Percentiles rank a stretch among this genome's conserved stretches.
These are phyloP conservation scores for Digitaria exilis DNA, from an alignment of 202 grass and related monocot genomes.

Conservation along the genomic window DNA sequence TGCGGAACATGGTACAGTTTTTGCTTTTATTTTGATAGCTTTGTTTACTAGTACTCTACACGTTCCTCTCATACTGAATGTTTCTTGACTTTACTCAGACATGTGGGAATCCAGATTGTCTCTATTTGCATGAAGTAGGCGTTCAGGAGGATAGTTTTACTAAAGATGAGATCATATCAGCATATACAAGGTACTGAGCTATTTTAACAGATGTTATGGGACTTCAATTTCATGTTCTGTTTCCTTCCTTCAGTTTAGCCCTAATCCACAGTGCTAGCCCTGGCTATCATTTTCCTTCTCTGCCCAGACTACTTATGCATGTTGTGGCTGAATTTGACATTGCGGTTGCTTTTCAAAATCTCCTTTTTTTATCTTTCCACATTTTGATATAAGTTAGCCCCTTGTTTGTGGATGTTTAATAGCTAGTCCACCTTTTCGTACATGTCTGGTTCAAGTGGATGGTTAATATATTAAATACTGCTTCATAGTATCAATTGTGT, in stretches of 20 bases:
- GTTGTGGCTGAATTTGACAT: neutral
- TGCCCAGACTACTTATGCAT: constrained; percentile 14
- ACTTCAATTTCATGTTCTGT: neutral
- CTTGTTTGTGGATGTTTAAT: neutral
- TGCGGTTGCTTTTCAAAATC: neutral
- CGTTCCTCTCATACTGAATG: constrained; percentile 33
- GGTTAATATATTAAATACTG: neutral
- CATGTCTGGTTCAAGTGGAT: neutral
- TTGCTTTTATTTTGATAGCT: constrained; percentile 19
- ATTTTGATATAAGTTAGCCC: neutral
- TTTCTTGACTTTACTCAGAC: constrained; percentile 59
- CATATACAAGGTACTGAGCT: constrained; percentile 75
- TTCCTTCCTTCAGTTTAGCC: constrained; percentile 27
- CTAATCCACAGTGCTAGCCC: neutral
- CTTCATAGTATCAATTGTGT: constrained; percentile 4
- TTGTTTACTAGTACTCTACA: constrained; percentile 27
- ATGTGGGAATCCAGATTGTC: constrained; percentile 98
- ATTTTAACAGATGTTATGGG: constrained; percentile 12
- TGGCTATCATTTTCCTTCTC: neutral
- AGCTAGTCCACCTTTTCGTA: too few species aligned
- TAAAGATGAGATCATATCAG: constrained; percentile 98
- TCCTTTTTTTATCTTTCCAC: neutral
- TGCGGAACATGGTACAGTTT: constrained; percentile 79
- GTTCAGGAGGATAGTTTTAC: constrained; percentile 98
- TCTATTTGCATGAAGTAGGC: constrained; percentile 98